Percentiles rank a stretch among this genome's conserved stretches.
Evolutionary conservation across 345 rosid genomes (phyloP).

Genomic region (Brassica carinata): DNA sequence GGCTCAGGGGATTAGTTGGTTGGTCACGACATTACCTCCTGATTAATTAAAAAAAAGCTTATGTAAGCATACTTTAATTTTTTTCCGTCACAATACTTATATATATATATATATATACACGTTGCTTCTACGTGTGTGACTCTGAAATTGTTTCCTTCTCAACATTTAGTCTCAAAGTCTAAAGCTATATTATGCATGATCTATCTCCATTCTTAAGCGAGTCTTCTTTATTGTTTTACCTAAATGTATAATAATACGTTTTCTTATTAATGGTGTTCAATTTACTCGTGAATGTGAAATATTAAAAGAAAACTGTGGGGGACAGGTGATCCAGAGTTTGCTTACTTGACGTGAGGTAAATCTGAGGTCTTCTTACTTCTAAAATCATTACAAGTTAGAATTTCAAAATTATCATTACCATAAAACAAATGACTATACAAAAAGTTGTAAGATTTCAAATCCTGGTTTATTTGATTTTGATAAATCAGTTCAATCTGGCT

Average conservation of each 20-base stretch:
- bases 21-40: too few species aligned
- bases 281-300: not conserved
- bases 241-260: too few species aligned
- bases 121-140: not conserved
- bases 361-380: conserved; percentile 12
- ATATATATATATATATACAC: too few species aligned
- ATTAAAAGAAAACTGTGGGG: not conserved
- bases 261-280: not conserved
- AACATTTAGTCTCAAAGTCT: not conserved
- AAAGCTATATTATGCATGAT: not conserved
- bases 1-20: too few species aligned
- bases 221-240: not conserved
- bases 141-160: not conserved
- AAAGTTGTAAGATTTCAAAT: not conserved
- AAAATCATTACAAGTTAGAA: conserved; percentile 32
- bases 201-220: not conserved
- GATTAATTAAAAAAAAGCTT: too few species aligned
- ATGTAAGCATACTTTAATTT: too few species aligned
- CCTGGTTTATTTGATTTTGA: not conserved
- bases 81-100: too few species aligned
- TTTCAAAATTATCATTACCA: not conserved
- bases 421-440: not conserved
- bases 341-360: conserved; percentile 3
- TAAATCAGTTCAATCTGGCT: conserved; percentile 7
- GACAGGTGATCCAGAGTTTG: not conserved